Evolutionary conservation across 768 basidiomycete species (phyloP).

Genomic region (Agaricus subrufescens): DNA sequence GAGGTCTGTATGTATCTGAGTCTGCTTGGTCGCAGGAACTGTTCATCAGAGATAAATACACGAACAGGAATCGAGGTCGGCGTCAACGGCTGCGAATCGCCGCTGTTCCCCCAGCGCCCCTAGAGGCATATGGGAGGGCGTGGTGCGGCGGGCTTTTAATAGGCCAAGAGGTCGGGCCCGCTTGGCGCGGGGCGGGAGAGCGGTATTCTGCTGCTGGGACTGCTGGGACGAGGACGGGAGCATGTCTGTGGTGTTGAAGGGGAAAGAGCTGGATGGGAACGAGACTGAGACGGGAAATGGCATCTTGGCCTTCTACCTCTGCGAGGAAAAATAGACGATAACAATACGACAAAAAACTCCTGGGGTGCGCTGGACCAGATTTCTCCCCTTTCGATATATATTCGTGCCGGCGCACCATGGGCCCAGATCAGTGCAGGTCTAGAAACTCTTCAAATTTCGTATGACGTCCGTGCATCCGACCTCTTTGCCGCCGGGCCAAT

Average conservation of each 20-base stretch:
- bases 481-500: constrained; percentile 1
- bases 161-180: constrained; percentile 34
- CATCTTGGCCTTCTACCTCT: constrained; percentile 12
- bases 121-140: constrained; percentile 11
- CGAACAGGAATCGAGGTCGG: constrained; percentile 8
- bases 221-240: constrained; percentile 11
- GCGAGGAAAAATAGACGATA: constrained; percentile 9
- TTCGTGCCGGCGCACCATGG: neutral
- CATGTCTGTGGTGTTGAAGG: constrained; percentile 8
- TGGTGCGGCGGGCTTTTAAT: constrained; percentile 36
- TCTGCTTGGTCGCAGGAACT: neutral
- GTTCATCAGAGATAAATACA: neutral
- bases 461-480: constrained; percentile 2
- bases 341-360: neutral
- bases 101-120: constrained; percentile 8
- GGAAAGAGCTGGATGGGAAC: constrained; percentile 12
- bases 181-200: constrained; percentile 13
- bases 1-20: constrained; percentile 12
- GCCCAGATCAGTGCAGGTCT: constrained; percentile 6
- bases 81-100: constrained; percentile 8
- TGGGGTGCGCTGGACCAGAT: neutral
- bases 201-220: neutral
- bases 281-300: constrained; percentile 23
- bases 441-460: constrained; percentile 9
- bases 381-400: constrained; percentile 1